Conservation (phyloP, 176 grass and related monocot genomes). For the Hordeum marinum region DNA sequence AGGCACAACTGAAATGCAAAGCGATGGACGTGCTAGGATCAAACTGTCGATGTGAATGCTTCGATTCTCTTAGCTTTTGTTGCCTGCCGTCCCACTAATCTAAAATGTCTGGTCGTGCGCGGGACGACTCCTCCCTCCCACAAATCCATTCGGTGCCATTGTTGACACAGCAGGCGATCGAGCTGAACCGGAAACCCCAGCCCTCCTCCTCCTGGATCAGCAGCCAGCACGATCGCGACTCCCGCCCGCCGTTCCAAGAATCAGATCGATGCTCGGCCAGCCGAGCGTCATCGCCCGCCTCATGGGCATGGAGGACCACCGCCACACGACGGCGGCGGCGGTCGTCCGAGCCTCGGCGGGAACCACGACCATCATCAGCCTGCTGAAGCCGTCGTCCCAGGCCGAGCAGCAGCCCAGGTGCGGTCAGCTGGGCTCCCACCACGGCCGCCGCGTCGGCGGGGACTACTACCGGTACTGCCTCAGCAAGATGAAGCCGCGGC, state of each 20-base stretch:
- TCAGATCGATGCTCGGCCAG: slow-evolving; percentile 15
- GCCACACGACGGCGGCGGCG: background rate
- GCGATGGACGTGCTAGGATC: background rate
- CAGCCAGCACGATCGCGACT: background rate
- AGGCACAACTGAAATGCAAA: background rate
- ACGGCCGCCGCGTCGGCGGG: background rate
- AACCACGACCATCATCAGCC: background rate
- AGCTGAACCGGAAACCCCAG: background rate
- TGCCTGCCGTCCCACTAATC: background rate
- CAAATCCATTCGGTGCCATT: background rate
- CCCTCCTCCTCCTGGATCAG: background rate
- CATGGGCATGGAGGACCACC: slow-evolving; percentile 63
- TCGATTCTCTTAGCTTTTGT: too few species aligned
- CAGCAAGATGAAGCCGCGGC: slow-evolving; percentile 12
- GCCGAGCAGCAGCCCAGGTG: slow-evolving; percentile 32
- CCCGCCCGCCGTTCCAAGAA: background rate
- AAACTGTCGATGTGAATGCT: too few species aligned
- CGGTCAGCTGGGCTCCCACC: slow-evolving; percentile 26
- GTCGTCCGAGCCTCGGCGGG: background rate
- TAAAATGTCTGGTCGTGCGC: background rate
- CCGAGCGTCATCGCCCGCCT: slow-evolving; percentile 65
- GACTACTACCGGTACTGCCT: slow-evolving; percentile 20
- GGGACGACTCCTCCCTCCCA: background rate
- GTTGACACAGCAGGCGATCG: background rate
- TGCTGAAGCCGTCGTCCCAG: background rate